Base-by-base conservation (phyloP, 2,329 filamentous ascomycete genomes). In the Fusarium sp. region DNA sequence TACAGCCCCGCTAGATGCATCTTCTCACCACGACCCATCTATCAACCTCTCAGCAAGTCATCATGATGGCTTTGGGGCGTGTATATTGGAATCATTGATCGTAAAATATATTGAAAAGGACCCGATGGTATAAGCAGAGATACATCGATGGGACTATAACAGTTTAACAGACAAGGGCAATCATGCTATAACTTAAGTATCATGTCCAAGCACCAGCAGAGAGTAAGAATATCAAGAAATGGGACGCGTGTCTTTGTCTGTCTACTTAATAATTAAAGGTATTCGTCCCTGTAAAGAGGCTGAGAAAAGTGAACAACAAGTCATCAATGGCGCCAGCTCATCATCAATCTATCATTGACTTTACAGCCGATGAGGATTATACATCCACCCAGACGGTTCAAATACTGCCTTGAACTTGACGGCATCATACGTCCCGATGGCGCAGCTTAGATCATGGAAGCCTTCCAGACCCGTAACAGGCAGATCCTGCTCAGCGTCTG, bases 341-440 rank as follows among this genome's bases (percentile, higher is more conserved):
- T 18, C 45, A 24, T 40, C 22, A 50, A 35, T 22, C n/a, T 11
- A 10, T 18, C 18, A 6, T 45, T 22, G 38, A 5, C 13, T 27
- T 71, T 57, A 80, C 24, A 79, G 63, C 22, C 47, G 71, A 57
- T 75, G 70, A 18, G 77, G 77, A 65, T 77, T 76, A 64, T 88
- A 93, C 80, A 86, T 75, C 91, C 92, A 94, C 79, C 84, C 84
- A 8, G 82, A 83, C 27, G 88, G 86, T 52, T 89, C 87, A 77
- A 94, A 91, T 9, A 90, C 84, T 11, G 92, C 88, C 81, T 94
- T 92, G 73, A 94, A 92, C 57, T 88, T 87, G 2, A 93, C 89
- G n/a, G 83, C 86, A 4, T 92, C 91, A 80, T 92, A 95, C 14
- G 91, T 88, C 1, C 94, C 93, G 54, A 96, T 86, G 1, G 92